Evolutionary conservation across 2,329 filamentous ascomycete genomes (phyloP), one percentile per base, ranked within the genome.

Genomic region (Chaetomium globosum): DNA sequence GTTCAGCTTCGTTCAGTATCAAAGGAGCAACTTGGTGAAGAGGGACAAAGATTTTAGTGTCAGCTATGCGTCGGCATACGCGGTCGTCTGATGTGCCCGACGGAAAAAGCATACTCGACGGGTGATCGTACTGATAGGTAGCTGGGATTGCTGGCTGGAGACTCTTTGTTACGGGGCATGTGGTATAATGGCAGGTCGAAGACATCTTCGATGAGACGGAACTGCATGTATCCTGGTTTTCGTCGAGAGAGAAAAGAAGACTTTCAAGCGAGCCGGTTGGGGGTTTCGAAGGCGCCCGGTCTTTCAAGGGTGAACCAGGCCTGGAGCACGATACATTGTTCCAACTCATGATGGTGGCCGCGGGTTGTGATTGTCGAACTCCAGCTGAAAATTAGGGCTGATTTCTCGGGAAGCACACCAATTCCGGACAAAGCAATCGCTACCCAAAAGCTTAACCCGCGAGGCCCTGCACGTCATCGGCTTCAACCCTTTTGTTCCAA

Each of bases 51-150:
- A 97, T 69, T 95, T 88, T 70, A 97, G 93, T 71, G 95, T 99
- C 59, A 97, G 93, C 78, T 99, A 99, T 77, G 93, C 91, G 3
- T 94, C 93, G 75, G 95, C 93, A 3, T 96, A 95, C 81, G 92
- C 93, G 9, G 82, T 93, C 19, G 74, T 93, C 39, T 93, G 68
- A 75, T 3, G 10, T 33, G 57, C 52, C 49, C 52, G 30, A 21
- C 21, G 58, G 48, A 39, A 23, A 36, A 26, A 31, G 36, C n/a
- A 30, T 5, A 26, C 13, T 8, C 36, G 23, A 13, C 52, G 31
- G 39, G 31, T 19, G 48, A 62, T 48, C n/a, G 21, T 9, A 21
- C 23, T 23, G n/a, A 48, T 19, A 19, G 10, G 5, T 4, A 30
- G 28, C 33, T 36, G 33, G 58, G 19, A 23, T 4, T 52, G 49